Evolutionary conservation across 1,284 basidiomycete species (phyloP), one percentile per base, ranked within the genome.

Genomic region (Megacollybia platyphylla): DNA sequence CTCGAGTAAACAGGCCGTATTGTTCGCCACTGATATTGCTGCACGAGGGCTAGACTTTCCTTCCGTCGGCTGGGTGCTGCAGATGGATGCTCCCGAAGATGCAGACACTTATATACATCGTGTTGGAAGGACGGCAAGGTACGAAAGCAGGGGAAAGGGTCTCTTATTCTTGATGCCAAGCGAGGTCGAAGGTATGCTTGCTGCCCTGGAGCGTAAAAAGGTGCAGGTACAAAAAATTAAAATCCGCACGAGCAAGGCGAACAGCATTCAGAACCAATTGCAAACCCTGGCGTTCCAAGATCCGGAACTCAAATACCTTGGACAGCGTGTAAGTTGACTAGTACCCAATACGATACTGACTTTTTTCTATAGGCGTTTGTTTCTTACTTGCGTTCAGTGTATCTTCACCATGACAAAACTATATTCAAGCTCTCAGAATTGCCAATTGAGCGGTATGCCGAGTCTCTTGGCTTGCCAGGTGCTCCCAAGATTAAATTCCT

Each of bases 31-130:
- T n/a, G 94, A 99, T 59, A 87, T 98, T 51, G 94, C 96, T 20
- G 92, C 94, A 2, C 80, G 96, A 44, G 94, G 94, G 9, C 71
- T 99, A 46, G 96, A 99, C 63, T 98, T 99, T 59, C 93, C 96
- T 2, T 77, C 87, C 0, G 84, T 99, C 20, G 90, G 97, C 60
- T 98, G 96, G 94, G 94, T 99, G 8, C 61, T 98, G 29, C 96
- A 99, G 60, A 68, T 93, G n/a, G 94, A 99, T 60, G 90, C 87
- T 18, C 94, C 94, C 0, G 94, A 98, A 62, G 93, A 97, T 56
- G 88, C 85, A n/a, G 93, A 96, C 47, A 97, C 91, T 8, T 98
- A 99, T 60, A 91, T 98, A 39, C 94, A 99, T 60, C 81, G 94
- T 18, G 94, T 98, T 1, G 94, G 94, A 1, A 72, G 94, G 42